Conservation (phyloP, 164 flowering plant genomes). For the Malania oleifera region DNA sequence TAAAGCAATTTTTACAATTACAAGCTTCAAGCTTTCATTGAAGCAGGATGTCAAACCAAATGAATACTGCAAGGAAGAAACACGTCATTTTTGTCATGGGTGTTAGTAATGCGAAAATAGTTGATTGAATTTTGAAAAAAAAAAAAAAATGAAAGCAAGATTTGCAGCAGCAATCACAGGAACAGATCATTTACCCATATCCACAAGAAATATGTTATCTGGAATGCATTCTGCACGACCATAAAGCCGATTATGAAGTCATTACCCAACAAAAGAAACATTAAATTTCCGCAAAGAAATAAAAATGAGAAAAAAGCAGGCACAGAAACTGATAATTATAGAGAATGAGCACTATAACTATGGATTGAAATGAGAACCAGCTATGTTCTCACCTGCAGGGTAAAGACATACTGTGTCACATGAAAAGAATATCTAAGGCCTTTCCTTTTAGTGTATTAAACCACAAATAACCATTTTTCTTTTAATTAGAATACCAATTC, state of each 20-base stretch:
- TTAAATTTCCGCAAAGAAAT: too few species aligned
- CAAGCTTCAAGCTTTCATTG: neutral
- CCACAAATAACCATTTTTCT: too few species aligned
- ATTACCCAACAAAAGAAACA: too few species aligned
- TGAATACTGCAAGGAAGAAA: constrained; percentile 1
- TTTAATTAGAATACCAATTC: too few species aligned
- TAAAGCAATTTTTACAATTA: neutral
- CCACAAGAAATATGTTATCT: constrained; percentile 9
- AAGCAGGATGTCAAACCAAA: constrained; percentile 4
- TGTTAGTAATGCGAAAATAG: neutral
- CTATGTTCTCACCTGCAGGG: too few species aligned
- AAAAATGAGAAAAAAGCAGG: too few species aligned
- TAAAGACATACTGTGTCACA: too few species aligned
- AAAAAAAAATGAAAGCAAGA: neutral
- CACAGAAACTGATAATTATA: too few species aligned
- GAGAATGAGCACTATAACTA: too few species aligned
- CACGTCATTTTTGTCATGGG: neutral
- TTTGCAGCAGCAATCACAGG: neutral
- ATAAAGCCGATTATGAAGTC: neutral
- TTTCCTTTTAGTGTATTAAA: too few species aligned
- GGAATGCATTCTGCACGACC: constrained; percentile 8
- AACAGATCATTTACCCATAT: constrained; percentile 3
- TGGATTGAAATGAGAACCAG: too few species aligned
- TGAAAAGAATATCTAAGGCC: too few species aligned
- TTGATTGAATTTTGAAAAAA: neutral